Evolutionary conservation across 768 basidiomycete genomes (phyloP), one percentile per base, ranked within the genome.

Genomic region (Psilocybe azurescens): DNA sequence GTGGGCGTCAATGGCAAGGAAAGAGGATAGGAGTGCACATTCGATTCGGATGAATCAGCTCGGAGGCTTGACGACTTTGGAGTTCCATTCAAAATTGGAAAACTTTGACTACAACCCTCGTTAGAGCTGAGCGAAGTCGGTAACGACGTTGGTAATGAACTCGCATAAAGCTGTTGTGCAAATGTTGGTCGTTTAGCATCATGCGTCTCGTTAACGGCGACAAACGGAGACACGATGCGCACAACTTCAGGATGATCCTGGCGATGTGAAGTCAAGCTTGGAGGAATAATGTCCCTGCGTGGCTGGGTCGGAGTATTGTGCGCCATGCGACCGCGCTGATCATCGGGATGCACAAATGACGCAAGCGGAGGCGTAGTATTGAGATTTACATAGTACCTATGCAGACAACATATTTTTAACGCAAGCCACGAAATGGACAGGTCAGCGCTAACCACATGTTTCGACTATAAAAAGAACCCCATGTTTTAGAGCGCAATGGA

Each of bases 141-240:
- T 14, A 44, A 56, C 36, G 47, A 52, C 16, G 46, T 53, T 16
- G 53, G 16, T 14, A 64, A 57, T 1, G 66, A 62, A 30, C 60
- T 67, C 24, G 66, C 66, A 51, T 67, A 67, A 16, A 67, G 58
- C 46, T 62, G 56, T 57, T 67, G 66, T 3, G 66, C 66, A 46
- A 67, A 38, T 28, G 39, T 61, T 8, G 32, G 56, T 11, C 44
- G 39, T 5, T 47, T 50, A 39, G 59, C 46, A 20, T 44, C 53
- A 10, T 56, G 29, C 33, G 44, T 30, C 28, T 32, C 30, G 9
- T 20, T 36, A 28, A 44, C 59, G 20, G 38, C 41, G 14, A 30
- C 52, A 32, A 60, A 60, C 5, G 52, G 59, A 3, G 59, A 20
- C 24, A 5, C 16, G 2, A 44, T 24, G 13, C 16, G 52, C 4